phyloP scores from a whole-genome alignment of 2,329 filamentous ascomycete genomes.

The Shiraia bambusicola region DNA sequence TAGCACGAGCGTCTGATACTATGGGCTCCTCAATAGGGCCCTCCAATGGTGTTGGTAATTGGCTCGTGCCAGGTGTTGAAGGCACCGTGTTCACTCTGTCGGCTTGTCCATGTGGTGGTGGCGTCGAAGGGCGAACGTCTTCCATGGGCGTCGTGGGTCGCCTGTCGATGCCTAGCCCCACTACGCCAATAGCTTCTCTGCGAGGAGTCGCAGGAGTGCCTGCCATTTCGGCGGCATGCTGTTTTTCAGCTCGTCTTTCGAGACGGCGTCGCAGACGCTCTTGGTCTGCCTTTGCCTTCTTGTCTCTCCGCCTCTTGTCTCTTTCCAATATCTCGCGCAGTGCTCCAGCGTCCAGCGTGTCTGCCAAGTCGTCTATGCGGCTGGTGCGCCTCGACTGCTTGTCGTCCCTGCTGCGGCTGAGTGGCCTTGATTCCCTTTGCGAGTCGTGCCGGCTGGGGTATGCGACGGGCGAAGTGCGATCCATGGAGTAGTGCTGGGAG shows the following conservation, averaged over 20 bases:
- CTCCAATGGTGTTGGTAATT: slow-evolving; percentile 42
- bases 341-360: slow-evolving; percentile 81
- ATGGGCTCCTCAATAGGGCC: slow-evolving; percentile 50
- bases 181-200: slow-evolving; percentile 43
- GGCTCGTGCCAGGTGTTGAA: slow-evolving; percentile 22
- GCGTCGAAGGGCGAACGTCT: slow-evolving; percentile 48
- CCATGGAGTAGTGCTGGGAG: slow-evolving; percentile 56
- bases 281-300: slow-evolving; percentile 68
- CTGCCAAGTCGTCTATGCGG: slow-evolving; percentile 69
- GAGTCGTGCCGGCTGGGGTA: slow-evolving; percentile 51
- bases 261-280: slow-evolving; percentile 67
- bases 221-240: slow-evolving; percentile 59
- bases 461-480: slow-evolving; percentile 38
- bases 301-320: slow-evolving; percentile 77
- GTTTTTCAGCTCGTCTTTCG: slow-evolving; percentile 64
- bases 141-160: slow-evolving; percentile 58
- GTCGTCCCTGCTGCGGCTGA: slow-evolving; percentile 46
- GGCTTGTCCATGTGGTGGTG: slow-evolving; percentile 25
- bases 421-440: slow-evolving; percentile 56
- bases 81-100: slow-evolving; percentile 19
- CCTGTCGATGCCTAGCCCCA: slow-evolving; percentile 60
- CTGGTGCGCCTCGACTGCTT: slow-evolving; percentile 60
- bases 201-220: slow-evolving; percentile 59
- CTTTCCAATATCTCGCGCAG: slow-evolving; percentile 87
- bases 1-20: slow-evolving; percentile 51